Base-by-base conservation (phyloP, 1,139 yeast species). In the Hyphopichia wangnamkhiaoensis region DNA sequence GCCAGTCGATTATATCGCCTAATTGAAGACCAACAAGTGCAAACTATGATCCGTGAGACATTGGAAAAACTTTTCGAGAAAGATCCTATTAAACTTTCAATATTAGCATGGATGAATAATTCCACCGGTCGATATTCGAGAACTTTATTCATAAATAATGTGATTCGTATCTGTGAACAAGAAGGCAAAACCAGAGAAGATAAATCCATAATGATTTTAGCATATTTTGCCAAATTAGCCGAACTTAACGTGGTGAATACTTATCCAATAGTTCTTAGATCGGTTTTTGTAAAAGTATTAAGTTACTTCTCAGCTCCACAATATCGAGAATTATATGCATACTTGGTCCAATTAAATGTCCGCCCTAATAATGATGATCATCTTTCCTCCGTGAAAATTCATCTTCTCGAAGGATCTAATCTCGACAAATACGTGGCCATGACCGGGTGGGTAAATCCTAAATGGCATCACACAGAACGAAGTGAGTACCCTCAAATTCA, bases 381-480 rank as follows among this genome's bases (percentile, higher is more conserved):
- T 1, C 41, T 64, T 21, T 44, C 50, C n/a, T 23, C 37, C 1
- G 41, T 71, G 15, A 66, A 63, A 35, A 46, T 46, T 14, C 49
- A 48, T 2, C 50, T 71, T 14, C 41, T 53, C 25, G 45, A 43
- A 7, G 74, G 75, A 1, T 53, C 65, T 2, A 58, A 59, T 31
- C 41, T 62, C 18, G 71, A 70, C 3, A 55, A 56, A 33, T 65
- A 61, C 40, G 55, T 68, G 3, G 61, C 62, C 4, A 50, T 71
- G 37, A 70, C 76, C 1, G 78, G 78, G 0, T 50, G 58, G 42
- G 37, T 63, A 3, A 49, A 59, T 27, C 65, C 74, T 1, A 60
- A 57, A 40, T 70, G 74, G 74, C 71, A 67, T 40, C 59, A 68
- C 40, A 56, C 65, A 1, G 49, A 56, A 15, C 47, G 48, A 23